Base-by-base conservation (phyloP, 805 yeast genomes). In the Zygoascus biomembranicola region DNA sequence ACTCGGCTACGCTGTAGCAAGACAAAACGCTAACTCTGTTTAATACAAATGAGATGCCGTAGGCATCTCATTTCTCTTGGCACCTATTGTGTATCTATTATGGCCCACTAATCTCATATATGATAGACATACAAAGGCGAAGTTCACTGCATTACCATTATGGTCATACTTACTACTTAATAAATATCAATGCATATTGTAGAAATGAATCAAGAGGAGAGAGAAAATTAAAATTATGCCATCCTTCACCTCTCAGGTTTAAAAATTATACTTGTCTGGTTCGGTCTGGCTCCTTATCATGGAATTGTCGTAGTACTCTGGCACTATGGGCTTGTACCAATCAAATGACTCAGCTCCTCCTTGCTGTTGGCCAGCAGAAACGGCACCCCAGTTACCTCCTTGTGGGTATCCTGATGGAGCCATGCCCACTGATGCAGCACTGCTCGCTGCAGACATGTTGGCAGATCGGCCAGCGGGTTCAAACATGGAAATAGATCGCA, bases 401-500 rank as follows among this genome's bases (percentile, higher is more conserved):
- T 42, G 26, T 42, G 44, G 10, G 26, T 42, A 42, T 8, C 13
- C 39, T 13, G 39, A 35, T 11, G 39, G 16, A 5, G 5, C 10
- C 39, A 35, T 35, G 16, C 39, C 39, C 3, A 35, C 39, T 5
- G 44, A 14, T 19, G 26, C 44, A 11, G 44, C 44, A 18, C 26
- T 18, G 44, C 20, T 42, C 5, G 26, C 44, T n/a, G 39, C 39
- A 11, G 39, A 35, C 10, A 35, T 35, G 39, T 35, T 35, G 39
- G 39, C 39, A 11, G 39, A 35, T n/a, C 39, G 39, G 20, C 23
- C 26, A 19, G 23, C 20, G 26, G 44, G 20, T 13, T 42, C 44
- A 42, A 42, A 42, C 59, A 61, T 58, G 28, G 63, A 46, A 11
- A 32, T 32, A 11, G 49, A 59, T 44, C 63, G 58, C 13, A 55